Evolutionary conservation across 345 rosid genomes (phyloP), one percentile per base, ranked within the genome.

Genomic region (Hibiscus tridactylites): DNA sequence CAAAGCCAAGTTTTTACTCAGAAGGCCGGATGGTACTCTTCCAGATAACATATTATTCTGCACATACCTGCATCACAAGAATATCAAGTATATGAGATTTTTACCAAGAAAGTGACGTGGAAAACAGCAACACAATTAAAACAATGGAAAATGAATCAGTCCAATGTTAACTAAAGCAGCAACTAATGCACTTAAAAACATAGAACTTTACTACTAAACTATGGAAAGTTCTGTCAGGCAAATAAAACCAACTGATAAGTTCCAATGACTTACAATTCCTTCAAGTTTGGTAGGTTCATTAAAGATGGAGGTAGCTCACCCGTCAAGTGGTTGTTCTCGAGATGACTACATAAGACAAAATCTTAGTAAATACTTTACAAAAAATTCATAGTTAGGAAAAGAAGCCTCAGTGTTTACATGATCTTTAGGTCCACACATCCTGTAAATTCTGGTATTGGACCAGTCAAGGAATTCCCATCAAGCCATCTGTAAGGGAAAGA

Each of bases 31-130:
- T 46, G 99, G 99, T 72, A 92, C 81, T 15, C 53, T 86, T 77
- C 98, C 98, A 0, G 96, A 79, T 75, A 96, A 78, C 87, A 75
- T 71, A 77, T 96, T 96, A 69, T 91, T 90, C 77, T 96, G 98
- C 83, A 96, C 79, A 39, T 89, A 82, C 85, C 99, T 96, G 87
- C 83, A 82, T 78, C 74, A 68, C 58, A 69, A 81, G 63, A 75
- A 64, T 62, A 58, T 75, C 75, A 74, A 70, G 76, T 66, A 72
- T 13, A 61, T 75, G 73, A 50, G 57, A 65, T 26, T 21, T 57
- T 57, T 12, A 47, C 9, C 17, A 15, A 7, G 33, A 64, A 61
- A 57, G 53, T 60, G 54, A 61, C 13, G 65, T 3, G 26, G 54
- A 26, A 44, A 6, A 57, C 47, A 37, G 9, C 71, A 13, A 67